These are phyloP conservation scores for Pythium grandisporangium DNA, from an alignment of 352 stramenopile genomes.

Conservation along the genomic window DNA sequence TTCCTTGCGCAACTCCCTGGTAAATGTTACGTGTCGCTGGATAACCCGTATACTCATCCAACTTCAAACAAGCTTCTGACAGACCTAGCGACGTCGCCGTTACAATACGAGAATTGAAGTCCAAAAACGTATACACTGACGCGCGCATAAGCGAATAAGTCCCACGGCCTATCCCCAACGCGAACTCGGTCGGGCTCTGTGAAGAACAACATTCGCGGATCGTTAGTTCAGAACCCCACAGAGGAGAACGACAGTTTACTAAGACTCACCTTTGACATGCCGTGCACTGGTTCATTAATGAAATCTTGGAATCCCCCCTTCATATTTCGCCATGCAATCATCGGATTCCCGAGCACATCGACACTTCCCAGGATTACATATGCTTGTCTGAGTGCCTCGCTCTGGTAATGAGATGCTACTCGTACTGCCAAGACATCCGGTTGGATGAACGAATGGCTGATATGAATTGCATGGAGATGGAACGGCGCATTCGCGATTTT, in stretches of 20 bases:
- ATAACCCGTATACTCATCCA: slow-evolving; percentile 86
- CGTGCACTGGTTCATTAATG: slow-evolving; percentile 70
- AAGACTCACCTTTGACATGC: slow-evolving; percentile 44
- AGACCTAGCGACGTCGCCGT: slow-evolving; percentile 71
- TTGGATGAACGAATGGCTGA: slow-evolving; percentile 82
- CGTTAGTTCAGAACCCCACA: background rate
- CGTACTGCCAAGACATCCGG: slow-evolving; percentile 57
- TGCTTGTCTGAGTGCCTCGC: slow-evolving; percentile 77
- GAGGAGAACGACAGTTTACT: background rate
- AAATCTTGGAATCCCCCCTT: slow-evolving; percentile 76
- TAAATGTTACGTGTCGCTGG: slow-evolving; percentile 81
- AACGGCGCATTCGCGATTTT: slow-evolving; percentile 88
- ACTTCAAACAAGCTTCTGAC: slow-evolving; percentile 76
- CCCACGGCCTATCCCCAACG: slow-evolving; percentile 65
- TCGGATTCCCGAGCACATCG: slow-evolving; percentile 82
- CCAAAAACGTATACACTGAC: slow-evolving; percentile 79
- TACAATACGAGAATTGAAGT: slow-evolving; percentile 85
- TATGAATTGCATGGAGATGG: slow-evolving; percentile 61
- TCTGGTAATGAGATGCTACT: slow-evolving; percentile 80
- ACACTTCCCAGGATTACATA: slow-evolving; percentile 86
- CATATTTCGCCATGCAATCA: slow-evolving; percentile 84
- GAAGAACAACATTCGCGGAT: background rate
- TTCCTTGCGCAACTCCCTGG: slow-evolving; percentile 76
- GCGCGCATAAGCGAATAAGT: slow-evolving; percentile 76
- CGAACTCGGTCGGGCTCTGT: slow-evolving; percentile 71